Evolutionary conservation across 225 moss, liverwort and hornwort genomes (phyloP).

Genomic region (Neckera pumila): DNA sequence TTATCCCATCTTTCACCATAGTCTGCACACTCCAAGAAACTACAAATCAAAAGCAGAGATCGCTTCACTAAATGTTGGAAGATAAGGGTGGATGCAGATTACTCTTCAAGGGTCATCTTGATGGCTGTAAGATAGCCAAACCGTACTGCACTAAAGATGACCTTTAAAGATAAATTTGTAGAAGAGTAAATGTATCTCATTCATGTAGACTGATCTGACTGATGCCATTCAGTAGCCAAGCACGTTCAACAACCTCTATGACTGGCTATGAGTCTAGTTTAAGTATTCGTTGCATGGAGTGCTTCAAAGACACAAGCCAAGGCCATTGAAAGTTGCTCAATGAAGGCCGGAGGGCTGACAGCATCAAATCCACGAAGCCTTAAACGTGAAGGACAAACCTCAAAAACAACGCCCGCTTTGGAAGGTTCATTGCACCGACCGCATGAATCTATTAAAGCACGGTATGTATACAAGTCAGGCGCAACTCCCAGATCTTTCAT

Average conservation of each 20-base stretch:
- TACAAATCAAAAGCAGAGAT: conserved; percentile 6
- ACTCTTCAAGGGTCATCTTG: not conserved
- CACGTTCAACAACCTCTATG: not conserved
- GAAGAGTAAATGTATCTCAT: not conserved
- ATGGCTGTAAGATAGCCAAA: not conserved
- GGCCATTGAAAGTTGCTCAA: not conserved
- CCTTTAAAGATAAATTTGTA: not conserved
- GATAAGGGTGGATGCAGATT: not conserved
- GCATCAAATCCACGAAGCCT: not conserved
- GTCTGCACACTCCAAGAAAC: conserved; percentile 32
- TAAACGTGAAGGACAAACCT: conserved; percentile 33
- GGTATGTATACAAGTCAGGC: conserved; percentile 77
- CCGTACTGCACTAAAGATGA: not conserved
- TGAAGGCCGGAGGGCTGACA: not conserved
- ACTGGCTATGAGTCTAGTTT: not conserved
- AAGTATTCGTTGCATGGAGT: not conserved
- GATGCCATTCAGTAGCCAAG: not conserved
- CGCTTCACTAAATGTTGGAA: not conserved
- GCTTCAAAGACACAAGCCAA: not conserved
- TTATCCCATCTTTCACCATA: conserved; percentile 54
- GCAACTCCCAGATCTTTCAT: conserved; percentile 62
- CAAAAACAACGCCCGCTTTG: conserved; percentile 61
- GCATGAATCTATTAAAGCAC: conserved; percentile 79
- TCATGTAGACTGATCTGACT: not conserved
- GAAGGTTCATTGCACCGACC: conserved; percentile 58